phyloP scores from a whole-genome alignment of 1,284 basidiomycete genomes.

The Rhodotorula sp. region DNA sequence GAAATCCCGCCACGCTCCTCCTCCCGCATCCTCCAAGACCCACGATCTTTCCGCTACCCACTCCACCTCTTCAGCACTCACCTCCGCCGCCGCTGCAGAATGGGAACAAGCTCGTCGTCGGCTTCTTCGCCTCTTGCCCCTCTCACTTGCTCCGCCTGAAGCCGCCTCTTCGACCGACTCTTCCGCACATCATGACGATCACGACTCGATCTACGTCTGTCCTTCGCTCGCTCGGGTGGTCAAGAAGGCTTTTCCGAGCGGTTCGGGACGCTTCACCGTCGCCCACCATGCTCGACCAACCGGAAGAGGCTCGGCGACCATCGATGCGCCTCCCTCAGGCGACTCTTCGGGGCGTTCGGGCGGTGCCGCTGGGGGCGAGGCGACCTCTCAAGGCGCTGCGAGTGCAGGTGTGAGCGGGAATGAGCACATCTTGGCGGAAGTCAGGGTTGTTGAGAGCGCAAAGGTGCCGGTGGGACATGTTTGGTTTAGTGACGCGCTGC shows the following conservation, averaged over 20 bases:
- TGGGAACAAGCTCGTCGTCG: constrained; percentile 14
- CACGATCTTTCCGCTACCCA: constrained; percentile 28
- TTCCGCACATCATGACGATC: not conserved
- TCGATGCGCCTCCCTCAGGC: no score
- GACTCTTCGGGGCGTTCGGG: not conserved
- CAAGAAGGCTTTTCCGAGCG: constrained; percentile 2
- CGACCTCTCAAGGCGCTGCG: constrained; percentile 28
- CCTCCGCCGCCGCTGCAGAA: constrained; percentile 14
- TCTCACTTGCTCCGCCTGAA: not conserved
- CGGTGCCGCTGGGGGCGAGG: constrained; percentile 29
- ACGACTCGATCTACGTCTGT: not conserved
- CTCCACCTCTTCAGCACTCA: not conserved
- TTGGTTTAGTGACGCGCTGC: constrained; percentile 37
- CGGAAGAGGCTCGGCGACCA: no score
- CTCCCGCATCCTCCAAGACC: constrained; percentile 6
- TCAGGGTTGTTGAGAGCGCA: constrained; percentile 40
- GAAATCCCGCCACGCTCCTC: constrained; percentile 20
- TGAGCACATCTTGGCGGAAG: constrained; percentile 28
- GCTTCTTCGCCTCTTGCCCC: constrained; percentile 37
- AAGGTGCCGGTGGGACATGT: constrained; percentile 63
- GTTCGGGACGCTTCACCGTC: not conserved
- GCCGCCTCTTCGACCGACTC: not conserved
- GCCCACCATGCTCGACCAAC: constrained; percentile 4
- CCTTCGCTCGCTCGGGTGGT: not conserved
- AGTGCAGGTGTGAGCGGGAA: constrained; percentile 20